Evolutionary conservation across 352 stramenopile species (phyloP), one percentile per base, ranked within the genome.

Genomic region (Globisporangium spinosum): DNA sequence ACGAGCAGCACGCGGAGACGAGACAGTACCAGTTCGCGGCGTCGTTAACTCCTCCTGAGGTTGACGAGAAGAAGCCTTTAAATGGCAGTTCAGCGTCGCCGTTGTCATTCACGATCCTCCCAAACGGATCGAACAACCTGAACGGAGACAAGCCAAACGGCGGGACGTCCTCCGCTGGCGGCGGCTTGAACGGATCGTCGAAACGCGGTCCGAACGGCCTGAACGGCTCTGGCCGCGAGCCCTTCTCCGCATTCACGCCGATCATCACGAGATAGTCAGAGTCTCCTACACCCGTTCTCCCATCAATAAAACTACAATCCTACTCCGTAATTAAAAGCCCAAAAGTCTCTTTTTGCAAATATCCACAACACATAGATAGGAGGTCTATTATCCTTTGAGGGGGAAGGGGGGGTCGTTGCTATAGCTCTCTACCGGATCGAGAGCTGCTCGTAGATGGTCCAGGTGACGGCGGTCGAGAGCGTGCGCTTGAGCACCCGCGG

Each of bases 371-470:
- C 17, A 67, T 59, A 65, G 25, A 59, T 62, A 62, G 40, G 51
- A 70, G 25, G 45, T 66, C 60, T 66, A 66, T 66, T 66, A 47
- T 58, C 58, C 64, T 56, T 29, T 55, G 47, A 15, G 38, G 13
- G 38, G 38, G 13, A 4, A 32, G 29, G 4, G 29, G 4, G 29
- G 29, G 29, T 32, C 38, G 47, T 32, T 55, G 47, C 27, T 51
- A 64, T 38, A 45, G 13, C 38, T 45, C 38, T 45, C 12, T 87
- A 91, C 58, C 76, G 75, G 45, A 90, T 68, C 3, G 83, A 90
- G 25, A 95, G 75, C 58, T 94, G 81, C 85, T 99, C 98, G 82
- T 99, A 99, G 58, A 98, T 98, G 13, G 97, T 99, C 98, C 98
- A 99, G 17, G 93, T 98, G 69, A 99, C 97, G 20, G 98, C 98